A percentile compares a stretch with the other conserved stretches of the same genome.
phyloP scores from a whole-genome alignment of 345 rosid genomes.

The Sonneratia alba region DNA sequence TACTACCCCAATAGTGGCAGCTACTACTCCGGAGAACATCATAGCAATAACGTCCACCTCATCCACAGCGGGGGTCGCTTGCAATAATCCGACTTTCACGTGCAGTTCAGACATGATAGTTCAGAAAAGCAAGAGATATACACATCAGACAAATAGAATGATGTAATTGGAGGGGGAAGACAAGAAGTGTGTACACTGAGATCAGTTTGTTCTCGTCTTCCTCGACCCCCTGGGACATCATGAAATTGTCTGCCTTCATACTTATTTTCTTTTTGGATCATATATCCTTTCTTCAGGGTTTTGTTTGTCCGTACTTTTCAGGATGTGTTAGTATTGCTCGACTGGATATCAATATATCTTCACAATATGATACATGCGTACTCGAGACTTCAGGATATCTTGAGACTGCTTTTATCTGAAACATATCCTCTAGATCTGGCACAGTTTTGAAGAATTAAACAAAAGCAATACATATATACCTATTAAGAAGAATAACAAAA shows the following conservation, averaged over 20 bases:
- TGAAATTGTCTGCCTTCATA: not conserved
- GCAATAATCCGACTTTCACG: conserved; percentile 32
- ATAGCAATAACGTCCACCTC: conserved; percentile 33
- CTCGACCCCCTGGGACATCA: not conserved
- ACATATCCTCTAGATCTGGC: no score
- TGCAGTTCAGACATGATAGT: not conserved
- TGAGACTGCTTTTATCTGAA: no score
- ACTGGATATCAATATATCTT: no score
- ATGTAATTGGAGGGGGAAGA: not conserved
- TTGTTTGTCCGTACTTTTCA: not conserved
- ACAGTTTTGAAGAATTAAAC: no score
- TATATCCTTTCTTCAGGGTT: not conserved
- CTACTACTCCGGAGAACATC: not conserved
- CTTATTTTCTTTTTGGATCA: not conserved
- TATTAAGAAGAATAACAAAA: no score
- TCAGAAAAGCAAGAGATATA: not conserved
- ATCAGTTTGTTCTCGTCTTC: not conserved
- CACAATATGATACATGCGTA: no score
- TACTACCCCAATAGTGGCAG: conserved; percentile 1
- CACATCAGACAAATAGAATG: not conserved
- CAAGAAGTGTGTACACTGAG: not conserved
- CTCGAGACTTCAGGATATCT: no score
- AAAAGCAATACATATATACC: no score
- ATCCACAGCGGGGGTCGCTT: conserved; percentile 45
- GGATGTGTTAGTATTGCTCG: no score